A percentile compares a stretch with the other conserved stretches of the same genome.
phyloP scores from a whole-genome alignment of 2,329 filamentous ascomycete genomes.

The Coleophoma eucalyptorum region DNA sequence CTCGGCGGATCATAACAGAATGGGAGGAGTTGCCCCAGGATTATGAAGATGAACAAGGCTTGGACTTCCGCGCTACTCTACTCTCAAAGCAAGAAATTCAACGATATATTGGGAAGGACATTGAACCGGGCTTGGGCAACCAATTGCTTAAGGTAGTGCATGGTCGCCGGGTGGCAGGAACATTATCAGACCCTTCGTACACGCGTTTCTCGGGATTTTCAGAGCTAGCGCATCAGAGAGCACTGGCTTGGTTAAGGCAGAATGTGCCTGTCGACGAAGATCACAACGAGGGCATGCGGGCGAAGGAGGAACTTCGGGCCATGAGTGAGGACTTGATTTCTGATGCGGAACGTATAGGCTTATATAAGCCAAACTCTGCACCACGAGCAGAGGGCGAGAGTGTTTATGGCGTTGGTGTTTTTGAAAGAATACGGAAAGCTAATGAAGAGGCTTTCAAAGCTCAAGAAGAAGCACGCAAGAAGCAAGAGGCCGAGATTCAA shows the following conservation, averaged over 20 bases:
- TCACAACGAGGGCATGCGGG: slow-evolving; percentile 55
- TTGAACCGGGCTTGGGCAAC: slow-evolving; percentile 44
- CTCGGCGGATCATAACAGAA: slow-evolving; percentile 35
- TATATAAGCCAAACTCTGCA: slow-evolving; percentile 23
- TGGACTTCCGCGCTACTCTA: slow-evolving; percentile 48
- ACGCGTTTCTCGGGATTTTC: slow-evolving; percentile 13
- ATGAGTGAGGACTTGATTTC: slow-evolving; percentile 37
- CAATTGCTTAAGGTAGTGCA: slow-evolving; percentile 54
- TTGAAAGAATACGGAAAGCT: slow-evolving; percentile 55
- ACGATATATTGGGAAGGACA: slow-evolving; percentile 45
- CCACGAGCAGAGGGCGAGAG: slow-evolving; percentile 23
- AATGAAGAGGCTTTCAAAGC: slow-evolving; percentile 40
- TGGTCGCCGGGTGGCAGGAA: slow-evolving; percentile 60
- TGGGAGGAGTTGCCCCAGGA: slow-evolving; percentile 55
- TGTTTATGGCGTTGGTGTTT: slow-evolving; percentile 53
- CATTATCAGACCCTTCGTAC: slow-evolving; percentile 54
- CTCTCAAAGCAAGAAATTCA: slow-evolving; percentile 43
- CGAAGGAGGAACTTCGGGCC: slow-evolving; percentile 56
- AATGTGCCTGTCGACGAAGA: slow-evolving; percentile 56
- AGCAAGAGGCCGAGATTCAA: slow-evolving; percentile 31
- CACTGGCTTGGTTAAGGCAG: slow-evolving; percentile 51
- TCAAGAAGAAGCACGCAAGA: slow-evolving; percentile 38
- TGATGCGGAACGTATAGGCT: slow-evolving; percentile 22
- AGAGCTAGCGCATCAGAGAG: slow-evolving; percentile 36
- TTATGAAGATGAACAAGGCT: slow-evolving; percentile 52